These are phyloP conservation scores for Streptanthus diversifolius DNA, from an alignment of 345 rosid genomes.

Conservation along the genomic window DNA sequence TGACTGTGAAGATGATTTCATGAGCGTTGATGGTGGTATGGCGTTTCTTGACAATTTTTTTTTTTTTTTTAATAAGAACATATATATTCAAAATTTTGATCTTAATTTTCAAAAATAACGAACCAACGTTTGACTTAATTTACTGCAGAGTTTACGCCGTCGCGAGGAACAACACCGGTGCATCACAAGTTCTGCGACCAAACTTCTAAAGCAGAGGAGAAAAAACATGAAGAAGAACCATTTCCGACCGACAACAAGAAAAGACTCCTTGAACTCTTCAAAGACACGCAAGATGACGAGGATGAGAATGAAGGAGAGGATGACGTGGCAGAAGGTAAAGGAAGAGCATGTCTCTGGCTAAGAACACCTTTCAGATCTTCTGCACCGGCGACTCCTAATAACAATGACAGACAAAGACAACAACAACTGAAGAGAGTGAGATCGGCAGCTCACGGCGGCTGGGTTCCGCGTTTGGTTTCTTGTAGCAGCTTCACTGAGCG, in stretches of 20 bases:
- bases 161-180: constrained; percentile 70
- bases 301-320: constrained; percentile 29
- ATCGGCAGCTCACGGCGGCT: constrained; percentile 41
- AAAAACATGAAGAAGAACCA: constrained; percentile 23
- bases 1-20: constrained; percentile 88
- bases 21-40: constrained; percentile 83
- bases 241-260: constrained; percentile 56
- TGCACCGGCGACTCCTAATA: constrained; percentile 45
- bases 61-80: no score
- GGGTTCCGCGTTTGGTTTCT: constrained; percentile 70
- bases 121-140: not conserved
- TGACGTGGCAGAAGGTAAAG: constrained; percentile 19
- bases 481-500: constrained; percentile 53
- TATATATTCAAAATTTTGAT: not conserved
- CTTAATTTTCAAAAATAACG: not conserved
- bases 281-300: constrained; percentile 39
- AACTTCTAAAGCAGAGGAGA: constrained; percentile 32
- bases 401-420: constrained; percentile 31
- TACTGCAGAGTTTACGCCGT: constrained; percentile 73
- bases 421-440: constrained; percentile 31
- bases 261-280: constrained; percentile 75
- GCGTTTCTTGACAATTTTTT: not conserved
- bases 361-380: constrained; percentile 36
- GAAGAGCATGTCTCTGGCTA: constrained; percentile 32
- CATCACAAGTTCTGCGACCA: constrained; percentile 46